phyloP scores from a whole-genome alignment of 164 flowering plant genomes.

The Tetracentron sinense region DNA sequence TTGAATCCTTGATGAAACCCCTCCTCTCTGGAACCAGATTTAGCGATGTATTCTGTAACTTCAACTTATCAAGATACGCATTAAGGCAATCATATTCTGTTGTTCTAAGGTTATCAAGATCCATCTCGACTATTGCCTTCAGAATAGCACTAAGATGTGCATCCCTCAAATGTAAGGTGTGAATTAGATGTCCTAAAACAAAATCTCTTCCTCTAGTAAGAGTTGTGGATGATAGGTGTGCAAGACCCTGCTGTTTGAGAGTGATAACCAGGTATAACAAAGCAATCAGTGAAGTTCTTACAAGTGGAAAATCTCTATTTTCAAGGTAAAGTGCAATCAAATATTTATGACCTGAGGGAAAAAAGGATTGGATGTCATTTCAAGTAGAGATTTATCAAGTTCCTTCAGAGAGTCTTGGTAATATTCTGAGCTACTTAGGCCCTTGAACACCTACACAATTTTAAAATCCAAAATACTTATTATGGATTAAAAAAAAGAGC shows the following conservation, averaged over 20 bases:
- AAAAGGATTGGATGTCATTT: conserved; percentile 43
- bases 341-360: conserved; percentile 58
- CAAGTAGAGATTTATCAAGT: conserved; percentile 55
- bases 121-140: conserved; percentile 52
- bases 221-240: conserved; percentile 46
- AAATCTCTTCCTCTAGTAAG: conserved; percentile 46
- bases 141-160: conserved; percentile 51
- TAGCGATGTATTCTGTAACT: conserved; percentile 22
- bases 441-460: conserved; percentile 37
- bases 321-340: background rate
- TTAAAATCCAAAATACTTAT: too few species aligned
- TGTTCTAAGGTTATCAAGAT: conserved; percentile 39
- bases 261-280: background rate
- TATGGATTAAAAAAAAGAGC: too few species aligned
- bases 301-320: background rate
- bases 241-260: conserved; percentile 52
- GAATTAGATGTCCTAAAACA: conserved; percentile 47
- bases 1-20: conserved; percentile 7
- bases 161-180: conserved; percentile 49
- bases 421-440: conserved; percentile 30
- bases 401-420: conserved; percentile 44
- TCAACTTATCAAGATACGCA: conserved; percentile 48
- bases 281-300: background rate
- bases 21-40: conserved; percentile 10
- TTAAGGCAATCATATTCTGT: conserved; percentile 29